A percentile compares a stretch with the other conserved stretches of the same genome.
Conservation (phyloP, 1,284 basidiomycete species). For the Cystobasidium pallidum region DNA sequence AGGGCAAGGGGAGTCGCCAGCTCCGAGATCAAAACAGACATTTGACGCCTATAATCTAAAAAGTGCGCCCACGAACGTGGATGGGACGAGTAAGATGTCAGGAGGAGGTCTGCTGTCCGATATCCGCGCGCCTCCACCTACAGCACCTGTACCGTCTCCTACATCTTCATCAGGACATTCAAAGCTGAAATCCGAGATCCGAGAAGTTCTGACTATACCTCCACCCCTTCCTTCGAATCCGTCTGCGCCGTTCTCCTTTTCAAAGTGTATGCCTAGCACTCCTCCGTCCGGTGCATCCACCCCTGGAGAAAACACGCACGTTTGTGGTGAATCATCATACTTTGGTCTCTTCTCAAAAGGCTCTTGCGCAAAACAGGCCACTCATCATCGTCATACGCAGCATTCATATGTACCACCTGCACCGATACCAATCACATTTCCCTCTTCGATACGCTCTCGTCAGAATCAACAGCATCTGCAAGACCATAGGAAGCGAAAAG, state of each 20-base stretch:
- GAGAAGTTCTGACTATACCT: slow-evolving; percentile 8
- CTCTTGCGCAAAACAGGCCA: neutral
- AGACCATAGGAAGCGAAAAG: slow-evolving; percentile 1
- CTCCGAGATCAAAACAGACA: neutral
- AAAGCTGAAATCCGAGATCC: neutral
- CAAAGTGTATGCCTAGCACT: slow-evolving; percentile 14
- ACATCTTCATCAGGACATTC: neutral
- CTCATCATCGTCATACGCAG: neutral
- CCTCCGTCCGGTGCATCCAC: slow-evolving; percentile 9
- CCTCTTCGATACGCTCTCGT: slow-evolving; percentile 10
- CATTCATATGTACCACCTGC: neutral
- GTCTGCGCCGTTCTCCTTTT: slow-evolving; percentile 3
- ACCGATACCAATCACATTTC: slow-evolving; percentile 16
- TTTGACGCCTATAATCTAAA: neutral
- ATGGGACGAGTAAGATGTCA: slow-evolving; percentile 10
- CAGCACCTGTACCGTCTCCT: neutral
- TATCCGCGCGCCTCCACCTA: neutral
- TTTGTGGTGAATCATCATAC: neutral
- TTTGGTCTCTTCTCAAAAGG: neutral
- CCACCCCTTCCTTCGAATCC: slow-evolving; percentile 1
- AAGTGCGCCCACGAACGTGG: neutral
- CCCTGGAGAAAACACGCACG: neutral
- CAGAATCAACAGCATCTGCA: neutral
- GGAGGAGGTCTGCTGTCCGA: neutral
- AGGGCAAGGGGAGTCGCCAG: neutral